Conservation (phyloP, 371 early-diverging fungal genomes). For the Batkoa obscura region DNA sequence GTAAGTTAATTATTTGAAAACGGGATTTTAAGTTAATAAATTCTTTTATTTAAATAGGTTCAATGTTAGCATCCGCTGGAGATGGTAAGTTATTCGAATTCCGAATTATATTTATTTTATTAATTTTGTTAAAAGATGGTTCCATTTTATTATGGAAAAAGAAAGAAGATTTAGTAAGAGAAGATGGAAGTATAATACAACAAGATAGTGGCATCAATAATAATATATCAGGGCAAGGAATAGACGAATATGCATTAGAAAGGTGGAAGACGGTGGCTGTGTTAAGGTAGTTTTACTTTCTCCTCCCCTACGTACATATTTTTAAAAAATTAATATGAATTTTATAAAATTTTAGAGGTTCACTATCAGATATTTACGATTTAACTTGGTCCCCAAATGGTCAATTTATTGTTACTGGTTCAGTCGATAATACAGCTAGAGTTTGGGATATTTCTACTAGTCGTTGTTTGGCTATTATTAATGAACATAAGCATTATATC, state of each 20-base stretch:
- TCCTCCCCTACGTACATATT: background rate
- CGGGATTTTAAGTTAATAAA: background rate
- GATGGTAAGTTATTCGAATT: conserved; percentile 36
- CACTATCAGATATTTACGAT: conserved; percentile 72
- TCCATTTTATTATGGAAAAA: conserved; percentile 67
- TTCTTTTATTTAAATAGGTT: conserved; percentile 13
- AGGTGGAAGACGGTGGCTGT: conserved; percentile 32
- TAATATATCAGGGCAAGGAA: conserved; percentile 14
- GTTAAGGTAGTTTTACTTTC: conserved; percentile 14
- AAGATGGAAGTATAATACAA: conserved; percentile 9
- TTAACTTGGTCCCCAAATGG: conserved; percentile 92
- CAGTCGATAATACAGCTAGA: conserved; percentile 78
- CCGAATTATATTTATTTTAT: background rate
- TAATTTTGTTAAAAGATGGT: conserved; percentile 33
- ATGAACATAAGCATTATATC: conserved; percentile 81
- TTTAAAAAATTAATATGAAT: conserved; percentile 5
- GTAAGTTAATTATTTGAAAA: conserved; percentile 11
- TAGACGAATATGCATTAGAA: conserved; percentile 20
- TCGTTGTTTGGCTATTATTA: conserved; percentile 55
- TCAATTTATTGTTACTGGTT: conserved; percentile 64
- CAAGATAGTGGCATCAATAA: background rate
- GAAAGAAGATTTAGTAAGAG: conserved; percentile 28
- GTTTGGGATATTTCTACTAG: conserved; percentile 69
- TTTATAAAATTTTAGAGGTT: conserved; percentile 22
- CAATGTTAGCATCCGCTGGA: conserved; percentile 68